phyloP scores from a whole-genome alignment of 1,284 basidiomycete genomes.

The Inonotus obliquus region DNA sequence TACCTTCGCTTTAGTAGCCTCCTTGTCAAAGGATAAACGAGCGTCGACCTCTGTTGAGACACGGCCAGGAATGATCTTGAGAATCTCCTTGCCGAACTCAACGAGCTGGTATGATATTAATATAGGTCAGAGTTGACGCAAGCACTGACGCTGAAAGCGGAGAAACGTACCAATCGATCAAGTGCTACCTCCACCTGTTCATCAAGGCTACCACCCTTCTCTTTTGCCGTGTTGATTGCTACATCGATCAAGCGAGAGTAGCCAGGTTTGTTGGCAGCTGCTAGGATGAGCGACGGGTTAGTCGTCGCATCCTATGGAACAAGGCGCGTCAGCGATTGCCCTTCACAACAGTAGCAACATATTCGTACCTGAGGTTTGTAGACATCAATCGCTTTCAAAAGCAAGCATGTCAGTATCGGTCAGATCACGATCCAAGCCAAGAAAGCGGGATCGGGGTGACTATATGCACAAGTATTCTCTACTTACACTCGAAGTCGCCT shows the following conservation, averaged over 20 bases:
- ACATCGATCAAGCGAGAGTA: conserved; percentile 84
- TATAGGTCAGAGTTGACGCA: conserved; percentile 6
- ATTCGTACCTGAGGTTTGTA: conserved; percentile 83
- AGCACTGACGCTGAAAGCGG: not conserved
- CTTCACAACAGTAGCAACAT: not conserved
- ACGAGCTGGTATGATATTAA: conserved; percentile 59
- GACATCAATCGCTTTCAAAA: conserved; percentile 66
- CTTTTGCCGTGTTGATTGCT: conserved; percentile 81
- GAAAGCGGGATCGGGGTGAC: not conserved
- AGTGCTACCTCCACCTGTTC: conserved; percentile 71
- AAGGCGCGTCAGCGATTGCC: not conserved
- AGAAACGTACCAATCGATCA: conserved; percentile 76
- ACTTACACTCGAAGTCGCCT: conserved; percentile 79
- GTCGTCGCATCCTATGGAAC: conserved; percentile 81
- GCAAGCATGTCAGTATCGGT: conserved; percentile 21
- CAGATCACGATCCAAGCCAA: not conserved
- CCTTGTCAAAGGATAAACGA: conserved; percentile 93
- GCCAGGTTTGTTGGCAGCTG: conserved; percentile 86
- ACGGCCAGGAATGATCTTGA: conserved; percentile 94
- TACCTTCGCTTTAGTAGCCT: conserved; percentile 84
- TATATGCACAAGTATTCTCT: conserved; percentile 3
- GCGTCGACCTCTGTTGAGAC: conserved; percentile 99
- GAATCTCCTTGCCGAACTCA: conserved; percentile 95
- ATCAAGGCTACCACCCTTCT: conserved; percentile 73
- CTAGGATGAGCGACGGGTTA: conserved; percentile 91